These are phyloP conservation scores for Volvariella volvacea DNA, from an alignment of 1,284 basidiomycete species.

Conservation along the genomic window DNA sequence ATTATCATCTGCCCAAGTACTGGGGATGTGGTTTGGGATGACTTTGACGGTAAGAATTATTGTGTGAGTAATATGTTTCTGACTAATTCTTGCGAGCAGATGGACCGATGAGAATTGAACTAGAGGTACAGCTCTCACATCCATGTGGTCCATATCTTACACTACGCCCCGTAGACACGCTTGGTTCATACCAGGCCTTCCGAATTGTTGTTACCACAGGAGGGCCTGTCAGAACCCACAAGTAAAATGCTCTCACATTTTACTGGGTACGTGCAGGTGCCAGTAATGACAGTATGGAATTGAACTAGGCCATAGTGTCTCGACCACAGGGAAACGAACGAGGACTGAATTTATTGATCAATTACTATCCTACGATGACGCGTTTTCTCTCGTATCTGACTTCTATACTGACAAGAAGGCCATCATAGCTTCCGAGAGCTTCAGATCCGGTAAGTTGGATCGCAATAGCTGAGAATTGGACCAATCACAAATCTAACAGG, in stretches of 20 bases:
- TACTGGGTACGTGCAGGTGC: slow-evolving; percentile 37
- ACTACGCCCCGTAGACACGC: slow-evolving; percentile 49
- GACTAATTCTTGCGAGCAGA: slow-evolving; percentile 35
- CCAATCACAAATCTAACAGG: slow-evolving; percentile 23
- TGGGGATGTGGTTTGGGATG: slow-evolving; percentile 89
- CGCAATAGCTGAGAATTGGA: neutral
- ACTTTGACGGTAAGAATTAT: slow-evolving; percentile 61
- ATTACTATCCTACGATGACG: slow-evolving; percentile 58
- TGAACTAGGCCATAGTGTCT: slow-evolving; percentile 24
- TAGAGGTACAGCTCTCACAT: slow-evolving; percentile 49
- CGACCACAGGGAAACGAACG: slow-evolving; percentile 29
- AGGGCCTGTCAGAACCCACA: slow-evolving; percentile 65
- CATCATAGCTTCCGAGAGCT: slow-evolving; percentile 35
- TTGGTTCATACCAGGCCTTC: slow-evolving; percentile 79
- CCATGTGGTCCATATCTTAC: slow-evolving; percentile 1
- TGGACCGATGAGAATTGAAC: slow-evolving; percentile 77
- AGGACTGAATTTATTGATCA: slow-evolving; percentile 61
- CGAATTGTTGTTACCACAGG: slow-evolving; percentile 69
- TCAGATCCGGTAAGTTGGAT: slow-evolving; percentile 35
- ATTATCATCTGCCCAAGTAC: slow-evolving; percentile 82
- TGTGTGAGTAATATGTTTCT: slow-evolving; percentile 1
- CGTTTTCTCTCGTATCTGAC: slow-evolving; percentile 64
- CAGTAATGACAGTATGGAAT: neutral
- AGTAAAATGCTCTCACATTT: slow-evolving; percentile 75
- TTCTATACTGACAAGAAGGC: slow-evolving; percentile 63